phyloP scores from a whole-genome alignment of 306 rosid genomes.

The Castanopsis chinensis region DNA sequence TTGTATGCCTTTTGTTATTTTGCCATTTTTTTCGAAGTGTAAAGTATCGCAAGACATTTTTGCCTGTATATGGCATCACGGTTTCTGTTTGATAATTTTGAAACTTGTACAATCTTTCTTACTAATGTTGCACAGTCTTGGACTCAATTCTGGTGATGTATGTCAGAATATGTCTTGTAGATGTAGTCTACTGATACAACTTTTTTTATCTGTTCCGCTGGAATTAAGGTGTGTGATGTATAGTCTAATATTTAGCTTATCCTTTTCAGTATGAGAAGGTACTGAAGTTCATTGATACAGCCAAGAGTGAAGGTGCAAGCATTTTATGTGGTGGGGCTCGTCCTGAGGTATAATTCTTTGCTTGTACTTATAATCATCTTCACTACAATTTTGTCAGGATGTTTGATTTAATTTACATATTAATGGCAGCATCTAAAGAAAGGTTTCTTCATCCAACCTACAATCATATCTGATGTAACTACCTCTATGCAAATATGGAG shows the following conservation, averaged over 20 bases:
- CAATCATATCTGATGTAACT: constrained; percentile 72
- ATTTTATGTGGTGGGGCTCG: constrained; percentile 85
- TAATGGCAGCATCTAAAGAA: constrained; percentile 79
- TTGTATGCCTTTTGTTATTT: neutral
- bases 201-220: neutral
- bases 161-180: neutral
- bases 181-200: neutral
- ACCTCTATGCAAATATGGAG: constrained; percentile 96
- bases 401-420: constrained; percentile 5
- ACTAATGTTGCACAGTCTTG: neutral
- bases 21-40: neutral
- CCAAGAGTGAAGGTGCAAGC: constrained; percentile 89
- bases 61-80: neutral
- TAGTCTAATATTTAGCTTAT: constrained; percentile 34
- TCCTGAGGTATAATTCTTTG: constrained; percentile 69
- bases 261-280: constrained; percentile 76
- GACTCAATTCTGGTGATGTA: neutral
- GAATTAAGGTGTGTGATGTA: constrained; percentile 20
- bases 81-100: neutral
- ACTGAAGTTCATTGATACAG: constrained; percentile 76
- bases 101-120: neutral
- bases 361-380: constrained; percentile 8
- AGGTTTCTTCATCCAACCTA: constrained; percentile 83
- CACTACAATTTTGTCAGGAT: constrained; percentile 8
- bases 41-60: neutral